Conservation (phyloP, 768 basidiomycete genomes). For the Strobilomyces confusus region DNA sequence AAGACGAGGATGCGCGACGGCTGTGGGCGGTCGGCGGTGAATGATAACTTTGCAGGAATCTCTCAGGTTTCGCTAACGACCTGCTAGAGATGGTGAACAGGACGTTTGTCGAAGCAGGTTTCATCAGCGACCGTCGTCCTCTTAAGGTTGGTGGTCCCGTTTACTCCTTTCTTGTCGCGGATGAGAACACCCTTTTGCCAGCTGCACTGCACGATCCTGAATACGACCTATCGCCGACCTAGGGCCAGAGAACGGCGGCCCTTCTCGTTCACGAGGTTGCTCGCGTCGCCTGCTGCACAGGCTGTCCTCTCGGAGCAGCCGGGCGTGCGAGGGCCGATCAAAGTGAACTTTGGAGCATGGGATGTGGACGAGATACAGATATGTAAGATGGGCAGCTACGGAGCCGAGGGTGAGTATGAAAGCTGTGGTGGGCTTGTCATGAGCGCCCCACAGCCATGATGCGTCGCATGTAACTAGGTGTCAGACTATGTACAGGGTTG, state of each 20-base stretch:
- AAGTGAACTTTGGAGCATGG: slow-evolving; percentile 52
- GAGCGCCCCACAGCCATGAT: neutral
- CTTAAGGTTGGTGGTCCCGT: slow-evolving; percentile 39
- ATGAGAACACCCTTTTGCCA: slow-evolving; percentile 12
- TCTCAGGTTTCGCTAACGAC: slow-evolving; percentile 3
- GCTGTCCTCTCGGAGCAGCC: slow-evolving; percentile 1
- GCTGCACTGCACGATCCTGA: slow-evolving; percentile 51
- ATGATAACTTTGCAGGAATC: neutral
- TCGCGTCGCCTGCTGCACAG: slow-evolving; percentile 26
- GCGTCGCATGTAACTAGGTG: neutral
- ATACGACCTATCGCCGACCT: slow-evolving; percentile 43
- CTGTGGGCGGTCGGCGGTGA: slow-evolving; percentile 36
- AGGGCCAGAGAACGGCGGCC: slow-evolving; percentile 28
- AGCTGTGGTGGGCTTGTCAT: slow-evolving; percentile 32
- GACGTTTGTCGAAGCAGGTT: slow-evolving; percentile 39
- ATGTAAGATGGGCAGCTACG: slow-evolving; percentile 69
- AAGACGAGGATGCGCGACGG: slow-evolving; percentile 28
- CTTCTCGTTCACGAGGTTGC: slow-evolving; percentile 40
- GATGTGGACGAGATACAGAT: slow-evolving; percentile 55
- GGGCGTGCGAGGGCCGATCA: slow-evolving; percentile 21
- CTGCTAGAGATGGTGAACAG: slow-evolving; percentile 39
- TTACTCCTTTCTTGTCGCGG: neutral
- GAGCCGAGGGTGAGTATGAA: slow-evolving; percentile 59
- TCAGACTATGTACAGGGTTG: neutral
- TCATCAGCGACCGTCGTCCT: slow-evolving; percentile 44